Evolutionary conservation across 345 rosid species (phyloP).

Genomic region (Erucastrum elatum): DNA sequence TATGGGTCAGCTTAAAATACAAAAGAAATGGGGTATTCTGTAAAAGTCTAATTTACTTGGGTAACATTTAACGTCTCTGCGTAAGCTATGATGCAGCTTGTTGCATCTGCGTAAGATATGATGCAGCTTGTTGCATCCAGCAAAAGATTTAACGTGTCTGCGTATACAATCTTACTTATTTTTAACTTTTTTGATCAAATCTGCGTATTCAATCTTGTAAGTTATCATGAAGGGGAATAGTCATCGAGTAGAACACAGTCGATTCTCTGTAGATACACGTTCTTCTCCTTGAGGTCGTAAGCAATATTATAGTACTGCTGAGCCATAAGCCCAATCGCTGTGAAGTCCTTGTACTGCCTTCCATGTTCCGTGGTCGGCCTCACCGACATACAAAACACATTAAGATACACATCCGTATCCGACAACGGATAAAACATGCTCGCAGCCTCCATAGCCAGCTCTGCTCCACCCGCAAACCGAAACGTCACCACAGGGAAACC

Average conservation of each 20-base stretch:
- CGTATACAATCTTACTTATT: neutral
- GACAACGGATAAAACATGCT: constrained; percentile 50
- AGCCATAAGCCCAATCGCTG: constrained; percentile 42
- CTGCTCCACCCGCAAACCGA: constrained; percentile 54
- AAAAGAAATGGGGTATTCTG: too few relatives aligned
- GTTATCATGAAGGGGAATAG: constrained; percentile 27
- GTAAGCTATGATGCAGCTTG: too few relatives aligned
- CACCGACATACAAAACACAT: constrained; percentile 55
- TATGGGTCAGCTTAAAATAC: too few relatives aligned
- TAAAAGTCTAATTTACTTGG: too few relatives aligned
- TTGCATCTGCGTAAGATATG: neutral
- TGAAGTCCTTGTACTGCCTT: constrained; percentile 22
- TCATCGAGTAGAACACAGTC: constrained; percentile 39
- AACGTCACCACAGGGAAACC: constrained; percentile 59
- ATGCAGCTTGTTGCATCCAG: neutral
- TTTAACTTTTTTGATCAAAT: neutral
- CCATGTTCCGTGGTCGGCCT: constrained; percentile 35
- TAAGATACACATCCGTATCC: constrained; percentile 7
- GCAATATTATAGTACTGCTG: constrained; percentile 37
- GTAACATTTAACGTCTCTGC: neutral
- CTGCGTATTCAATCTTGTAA: neutral
- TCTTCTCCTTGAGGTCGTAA: constrained; percentile 26
- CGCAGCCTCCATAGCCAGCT: constrained; percentile 48
- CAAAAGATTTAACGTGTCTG: neutral
- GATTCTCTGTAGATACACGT: constrained; percentile 34